phyloP scores from a whole-genome alignment of 305 asterid genomes.

The Fraxinus sp. region DNA sequence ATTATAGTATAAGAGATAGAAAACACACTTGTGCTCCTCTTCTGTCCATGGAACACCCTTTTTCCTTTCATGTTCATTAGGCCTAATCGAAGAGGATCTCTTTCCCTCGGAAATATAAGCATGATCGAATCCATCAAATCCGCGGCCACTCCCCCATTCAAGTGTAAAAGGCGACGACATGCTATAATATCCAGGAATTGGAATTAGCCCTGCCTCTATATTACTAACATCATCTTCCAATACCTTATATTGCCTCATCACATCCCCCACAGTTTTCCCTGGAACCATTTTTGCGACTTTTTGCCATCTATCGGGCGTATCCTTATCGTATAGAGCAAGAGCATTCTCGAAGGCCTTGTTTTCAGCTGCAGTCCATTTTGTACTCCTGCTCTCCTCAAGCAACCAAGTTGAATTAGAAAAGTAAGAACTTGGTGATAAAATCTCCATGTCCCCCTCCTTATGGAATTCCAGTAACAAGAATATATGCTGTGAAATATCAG shows the following conservation, averaged over 20 bases:
- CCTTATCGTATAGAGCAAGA: slow-evolving; percentile 76
- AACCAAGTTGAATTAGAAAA: slow-evolving; percentile 58
- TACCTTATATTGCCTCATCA: slow-evolving; percentile 72
- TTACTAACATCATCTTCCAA: slow-evolving; percentile 83
- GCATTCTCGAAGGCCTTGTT: slow-evolving; percentile 94
- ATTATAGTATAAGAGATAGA: background rate
- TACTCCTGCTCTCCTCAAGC: slow-evolving; percentile 47
- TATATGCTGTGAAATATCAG: background rate
- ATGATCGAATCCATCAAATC: slow-evolving; percentile 48
- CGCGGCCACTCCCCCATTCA: slow-evolving; percentile 64
- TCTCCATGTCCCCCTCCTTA: slow-evolving; percentile 84
- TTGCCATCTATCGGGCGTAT: slow-evolving; percentile 89
- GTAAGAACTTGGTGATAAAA: slow-evolving; percentile 63
- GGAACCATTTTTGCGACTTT: slow-evolving; percentile 90
- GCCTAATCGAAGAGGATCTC: slow-evolving; percentile 43
- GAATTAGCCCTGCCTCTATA: slow-evolving; percentile 84
- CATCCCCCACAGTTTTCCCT: slow-evolving; percentile 76
- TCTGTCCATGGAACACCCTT: slow-evolving; percentile 97
- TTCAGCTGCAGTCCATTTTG: slow-evolving; percentile 79
- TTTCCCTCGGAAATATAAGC: slow-evolving; percentile 44
- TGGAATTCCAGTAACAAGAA: slow-evolving; percentile 14
- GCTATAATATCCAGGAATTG: slow-evolving; percentile 59
- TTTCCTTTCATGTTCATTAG: slow-evolving; percentile 80
- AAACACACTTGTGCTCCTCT: slow-evolving; percentile 82
- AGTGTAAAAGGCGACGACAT: slow-evolving; percentile 67